Base-by-base conservation (phyloP, 2,329 filamentous ascomycete genomes). In the Fusarium sp. region DNA sequence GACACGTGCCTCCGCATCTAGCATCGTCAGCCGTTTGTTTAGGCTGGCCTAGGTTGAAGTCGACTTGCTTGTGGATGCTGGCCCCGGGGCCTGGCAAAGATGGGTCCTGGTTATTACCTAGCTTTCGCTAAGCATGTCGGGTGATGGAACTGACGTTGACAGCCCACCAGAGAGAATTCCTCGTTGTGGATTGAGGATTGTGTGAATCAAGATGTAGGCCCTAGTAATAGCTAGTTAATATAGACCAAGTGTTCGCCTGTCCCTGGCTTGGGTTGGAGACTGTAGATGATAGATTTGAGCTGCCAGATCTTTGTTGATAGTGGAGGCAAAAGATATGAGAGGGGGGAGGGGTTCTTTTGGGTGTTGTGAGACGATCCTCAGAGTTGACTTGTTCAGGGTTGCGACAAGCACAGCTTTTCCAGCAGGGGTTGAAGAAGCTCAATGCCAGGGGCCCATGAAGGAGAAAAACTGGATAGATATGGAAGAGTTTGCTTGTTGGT, bases 51-150 rank as follows among this genome's bases (percentile, higher is more conserved):
- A 26, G 56, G 51, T 50, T 55, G 49, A 67, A 20, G 61, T 62
- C 40, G 32, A 65, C 36, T 40, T 54, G 45, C 36, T 40, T 54
- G 45, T 66, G 65, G 65, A 57, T 69, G 65, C 49, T 62, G 45
- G 46, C 43, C 47, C 63, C 56, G 38, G 56, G 52, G 56, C 48
- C 53, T 34, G 46, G 50, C 42, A 62, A 52, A 57, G 52, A 70
- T 68, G 65, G 65, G 65, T 34, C 60, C 52, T 34, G 46, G 45
- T 52, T 50, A 23, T 32, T 46, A 51, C 62, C 63, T 68, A 57
- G 54, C 57, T 56, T 44, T 69, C 63, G 57, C 68, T 68, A 69
- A 71, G 64, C 55, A 68, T 48, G 65, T 63, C 57, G 63, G 47
- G 52, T 62, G 67, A 70, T 64, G 48, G 47, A 48, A 60, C 51